Base-by-base conservation (phyloP, 2,329 filamentous ascomycete genomes). In the Xylariaceae sp. region DNA sequence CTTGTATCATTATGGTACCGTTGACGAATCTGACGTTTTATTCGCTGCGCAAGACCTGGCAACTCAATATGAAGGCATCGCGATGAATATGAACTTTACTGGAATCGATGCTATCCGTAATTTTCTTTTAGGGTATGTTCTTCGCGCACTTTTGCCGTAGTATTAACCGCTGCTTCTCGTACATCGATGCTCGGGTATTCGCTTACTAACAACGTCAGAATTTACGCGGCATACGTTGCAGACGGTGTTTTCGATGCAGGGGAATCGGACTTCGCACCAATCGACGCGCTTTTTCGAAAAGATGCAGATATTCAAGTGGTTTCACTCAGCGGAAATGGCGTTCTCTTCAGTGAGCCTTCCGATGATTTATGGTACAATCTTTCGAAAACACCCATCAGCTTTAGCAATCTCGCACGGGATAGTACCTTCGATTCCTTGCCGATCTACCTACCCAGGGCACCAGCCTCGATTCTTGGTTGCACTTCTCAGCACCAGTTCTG, bases 401-500 rank as follows among this genome's bases (percentile, higher is more conserved):
- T 17, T 25, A 17, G n/a, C 12, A n/a, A 29, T 6, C n/a, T 40
- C 20, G 19, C 17, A 20, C n/a, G n/a, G n/a, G n/a, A n/a, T n/a
- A n/a, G n/a, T n/a, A 33, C 27, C 22, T 7, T 6, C 20, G 27
- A 39, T 22, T 33, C 10, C 14, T 14, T 37, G 20, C 6, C 12
- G 17, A 14, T 21, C 10, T 47, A 47, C 37, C 20, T 23, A 2
- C 42, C 44, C 11, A 5, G 14, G 5, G 50, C 48, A 38, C 23
- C 42, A 11, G 47, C 50, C 2, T 53, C 50, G 5, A 47, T 45
- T 20, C 17, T 50, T 16, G 46, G 40, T 2, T 50, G 48, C 23
- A 27, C 25, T 8, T 17, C 46, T 7, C 45, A 50, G 19, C 45
- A 45, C 7, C 48, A 53, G 21, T 50, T 48, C 14, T 53, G 50